Conservation (phyloP, 2,329 filamentous ascomycete species). For the Arachnomyces sp. region DNA sequence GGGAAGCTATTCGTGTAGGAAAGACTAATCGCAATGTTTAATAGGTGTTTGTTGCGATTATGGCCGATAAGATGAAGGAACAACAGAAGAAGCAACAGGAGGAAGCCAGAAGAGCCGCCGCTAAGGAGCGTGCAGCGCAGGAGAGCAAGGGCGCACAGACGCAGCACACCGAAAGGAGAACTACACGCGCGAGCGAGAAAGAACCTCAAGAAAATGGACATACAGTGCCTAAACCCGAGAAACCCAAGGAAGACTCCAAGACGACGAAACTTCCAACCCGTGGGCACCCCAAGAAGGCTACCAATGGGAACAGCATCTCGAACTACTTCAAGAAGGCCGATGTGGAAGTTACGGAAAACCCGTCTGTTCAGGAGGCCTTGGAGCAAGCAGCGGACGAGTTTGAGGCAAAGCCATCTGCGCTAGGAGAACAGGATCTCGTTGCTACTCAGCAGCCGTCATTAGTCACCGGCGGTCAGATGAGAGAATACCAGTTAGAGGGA, state of each 20-base stretch:
- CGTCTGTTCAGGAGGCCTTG: conserved; percentile 49
- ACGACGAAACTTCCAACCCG: conserved; percentile 2
- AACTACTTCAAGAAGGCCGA: conserved; percentile 55
- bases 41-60: conserved; percentile 41
- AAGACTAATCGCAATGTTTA: conserved; percentile 1
- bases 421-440: conserved; percentile 59
- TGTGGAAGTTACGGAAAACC: conserved; percentile 44
- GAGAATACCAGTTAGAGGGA: conserved; percentile 88
- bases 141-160: conserved; percentile 20
- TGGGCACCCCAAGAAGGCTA: conserved; percentile 12
- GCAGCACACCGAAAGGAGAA: conserved; percentile 17
- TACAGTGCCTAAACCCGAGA: conserved; percentile 13
- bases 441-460: conserved; percentile 81
- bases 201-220: conserved; percentile 15
- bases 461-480: conserved; percentile 81
- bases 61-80: conserved; percentile 42
- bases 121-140: conserved; percentile 23
- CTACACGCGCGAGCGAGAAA: conserved; percentile 25
- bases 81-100: conserved; percentile 37
- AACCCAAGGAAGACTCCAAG: conserved; percentile 21
- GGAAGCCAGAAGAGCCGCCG: conserved; percentile 29
- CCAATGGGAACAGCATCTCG: conserved; percentile 41
- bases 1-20: not conserved
- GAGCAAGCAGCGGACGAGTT: conserved; percentile 51
- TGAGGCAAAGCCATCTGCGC: conserved; percentile 50